Conservation (phyloP, 345 rosid genomes). For the Dipteronia sinensis region DNA sequence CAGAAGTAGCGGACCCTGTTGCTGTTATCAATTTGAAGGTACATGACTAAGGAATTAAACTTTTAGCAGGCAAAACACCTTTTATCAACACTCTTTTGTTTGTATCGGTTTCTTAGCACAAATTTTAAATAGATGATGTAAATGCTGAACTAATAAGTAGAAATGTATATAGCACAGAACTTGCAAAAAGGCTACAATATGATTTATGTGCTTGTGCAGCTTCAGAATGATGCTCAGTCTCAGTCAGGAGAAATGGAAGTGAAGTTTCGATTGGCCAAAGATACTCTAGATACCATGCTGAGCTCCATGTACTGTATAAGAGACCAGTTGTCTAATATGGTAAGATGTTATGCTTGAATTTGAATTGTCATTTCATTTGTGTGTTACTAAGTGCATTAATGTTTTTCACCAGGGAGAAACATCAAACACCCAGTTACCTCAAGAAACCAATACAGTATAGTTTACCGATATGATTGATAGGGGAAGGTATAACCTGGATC, state of each 20-base stretch:
- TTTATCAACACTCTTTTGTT: neutral
- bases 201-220: slow-evolving; percentile 33
- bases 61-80: neutral
- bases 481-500: neutral
- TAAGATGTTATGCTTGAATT: slow-evolving; percentile 27
- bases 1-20: slow-evolving; percentile 35
- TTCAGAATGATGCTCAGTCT: slow-evolving; percentile 49
- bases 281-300: slow-evolving; percentile 43
- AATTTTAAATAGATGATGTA: slow-evolving; percentile 3
- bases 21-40: slow-evolving; percentile 63
- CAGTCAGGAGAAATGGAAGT: slow-evolving; percentile 43
- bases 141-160: neutral
- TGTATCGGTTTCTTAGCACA: neutral
- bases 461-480: neutral
- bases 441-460: slow-evolving; percentile 18
- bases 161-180: neutral
- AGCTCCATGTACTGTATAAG: slow-evolving; percentile 46
- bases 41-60: neutral
- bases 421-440: slow-evolving; percentile 21
- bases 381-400: neutral
- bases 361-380: neutral
- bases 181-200: neutral
- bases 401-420: slow-evolving; percentile 22
- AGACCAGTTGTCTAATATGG: slow-evolving; percentile 49
- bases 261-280: slow-evolving; percentile 49